Base-by-base conservation (phyloP, 192 early-diverging fungal genomes). In the Coemansia sp. region DNA sequence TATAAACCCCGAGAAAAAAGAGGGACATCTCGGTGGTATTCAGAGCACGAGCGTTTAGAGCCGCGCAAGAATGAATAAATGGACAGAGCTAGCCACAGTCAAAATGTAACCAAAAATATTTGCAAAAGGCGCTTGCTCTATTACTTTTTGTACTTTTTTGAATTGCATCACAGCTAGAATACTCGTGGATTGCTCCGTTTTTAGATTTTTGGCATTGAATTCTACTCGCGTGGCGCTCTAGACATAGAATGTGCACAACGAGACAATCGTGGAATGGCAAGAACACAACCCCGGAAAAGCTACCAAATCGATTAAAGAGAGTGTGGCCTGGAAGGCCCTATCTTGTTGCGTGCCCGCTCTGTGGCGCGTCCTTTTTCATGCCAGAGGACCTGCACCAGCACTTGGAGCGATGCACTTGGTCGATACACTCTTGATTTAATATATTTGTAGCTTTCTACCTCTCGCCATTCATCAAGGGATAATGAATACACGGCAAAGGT, bases 331-430 rank as follows among this genome's bases (percentile, higher is more conserved):
- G 56, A 16, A 58, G 56, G 34, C 56, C 33, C 7, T 58, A 58
- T 21, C n/a, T 58, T 10, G 56, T 58, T 33, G 56, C 56, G 4
- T 58, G 56, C 34, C 56, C 56, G 56, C 56, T 58, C 16, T 58
- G 56, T 18, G 56, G 56, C n/a, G 34, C 56, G 34, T 58, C 56
- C 2, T 58, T 58, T 36, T 58, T 21, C 10, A n/a, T 37, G 34
- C 56, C 56, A 12, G 56, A 58, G 56, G 56, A 58, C 34, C 12
- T 58, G 18, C 56, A 58, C 33, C 56, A 36, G 11, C 56, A 58
- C 56, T 36, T 58, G 31, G 33, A 33, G 34, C 56, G 56, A 37
- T 58, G 56, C 56, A 35, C 56, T 34, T 58, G 56, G 56, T 21
- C 31, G 4, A 31, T 16, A 35, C 53, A 34, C 28, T 10, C 31